A percentile compares a stretch with the other conserved stretches of the same genome.
Conservation (phyloP, 371 early-diverging fungal species). For the Mortierella sp. region DNA sequence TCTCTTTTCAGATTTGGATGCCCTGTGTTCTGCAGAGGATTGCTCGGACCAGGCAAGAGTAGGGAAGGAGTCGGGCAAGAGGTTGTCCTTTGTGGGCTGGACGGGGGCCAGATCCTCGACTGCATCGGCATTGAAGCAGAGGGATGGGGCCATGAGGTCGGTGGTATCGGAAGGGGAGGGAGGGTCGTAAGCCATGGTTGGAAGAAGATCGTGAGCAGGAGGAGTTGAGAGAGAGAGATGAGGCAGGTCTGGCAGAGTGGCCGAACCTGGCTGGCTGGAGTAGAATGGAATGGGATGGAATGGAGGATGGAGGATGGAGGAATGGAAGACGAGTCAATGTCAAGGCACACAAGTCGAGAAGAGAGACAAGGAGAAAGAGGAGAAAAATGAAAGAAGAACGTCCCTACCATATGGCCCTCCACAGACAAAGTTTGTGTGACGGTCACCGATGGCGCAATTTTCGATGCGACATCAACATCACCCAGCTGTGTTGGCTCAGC, state of each 20-base stretch:
- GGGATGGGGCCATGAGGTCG: slow-evolving; percentile 44
- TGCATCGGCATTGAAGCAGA: slow-evolving; percentile 50
- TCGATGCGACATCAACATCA: slow-evolving; percentile 10
- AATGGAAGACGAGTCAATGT: not conserved
- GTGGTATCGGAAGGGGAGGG: slow-evolving; percentile 35
- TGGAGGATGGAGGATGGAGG: not conserved
- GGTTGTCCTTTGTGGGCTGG: slow-evolving; percentile 29
- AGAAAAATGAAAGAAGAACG: not conserved
- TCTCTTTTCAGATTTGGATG: slow-evolving; percentile 31
- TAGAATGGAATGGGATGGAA: not conserved
- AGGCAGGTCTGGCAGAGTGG: not conserved
- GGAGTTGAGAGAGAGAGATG: not conserved
- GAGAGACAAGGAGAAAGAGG: not conserved
- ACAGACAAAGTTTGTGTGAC: slow-evolving; percentile 5
- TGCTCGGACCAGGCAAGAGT: slow-evolving; percentile 50
- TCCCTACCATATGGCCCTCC: not conserved
- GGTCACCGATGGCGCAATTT: slow-evolving; percentile 17
- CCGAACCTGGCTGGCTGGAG: too few species aligned
- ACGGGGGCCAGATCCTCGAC: slow-evolving; percentile 49
- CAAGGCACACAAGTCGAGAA: not conserved
- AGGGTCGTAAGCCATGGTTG: slow-evolving; percentile 34
- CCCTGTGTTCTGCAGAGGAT: slow-evolving; percentile 13
- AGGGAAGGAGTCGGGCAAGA: slow-evolving; percentile 32
- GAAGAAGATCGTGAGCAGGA: not conserved
- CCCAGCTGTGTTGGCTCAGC: not conserved